Evolutionary conservation across 371 early-diverging fungal species (phyloP), one percentile per base, ranked within the genome.

Genomic region (Mortierella sp.): DNA sequence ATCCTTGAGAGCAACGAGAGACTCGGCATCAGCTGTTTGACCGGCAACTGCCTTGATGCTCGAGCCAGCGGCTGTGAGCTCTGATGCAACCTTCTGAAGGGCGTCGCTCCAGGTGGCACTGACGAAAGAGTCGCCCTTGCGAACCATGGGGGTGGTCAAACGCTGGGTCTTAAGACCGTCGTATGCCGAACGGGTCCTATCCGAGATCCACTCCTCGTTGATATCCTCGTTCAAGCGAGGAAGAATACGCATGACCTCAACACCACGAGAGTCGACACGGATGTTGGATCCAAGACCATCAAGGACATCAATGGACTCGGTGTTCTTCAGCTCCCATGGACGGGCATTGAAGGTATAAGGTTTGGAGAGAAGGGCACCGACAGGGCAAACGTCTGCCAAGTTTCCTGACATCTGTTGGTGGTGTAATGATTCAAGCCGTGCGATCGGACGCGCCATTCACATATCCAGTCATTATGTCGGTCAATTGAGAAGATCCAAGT

Each of bases 141-240:
- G 91, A 44, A 97, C 81, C 77, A 98, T 86, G 28, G 98, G 98
- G 17, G 90, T 88, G 34, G 95, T 96, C 62, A 98, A 83, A 67
- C 98, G 90, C 84, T 98, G 98, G 24, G 94, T 89, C 87, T 94
- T 95, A 31, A 98, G 85, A 60, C 98, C 98, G 69, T 98, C 98
- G 70, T 87, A 95, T 58, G 94, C 92, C 81, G 94, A 96, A 56
- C 98, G 91, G 43, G 97, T 96, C 88, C 97, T 97, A 86, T 98
- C 98, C 13, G 94, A 94, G 57, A 98, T 95, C 98, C 98, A 98
- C 86, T 98, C 98, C 80, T 96, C 96, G 83, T 98, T 98, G 71
- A 98, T 85, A 34, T 94, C 96, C 66, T 98, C 98, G 83, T 97
- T 97, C 77, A 95, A 81, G 44, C 96, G 90, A 29, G 98, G 98